Evolutionary conservation across 2,329 filamentous ascomycete species (phyloP), one percentile per base, ranked within the genome.

Genomic region (Ophiostoma triangulosporum): DNA sequence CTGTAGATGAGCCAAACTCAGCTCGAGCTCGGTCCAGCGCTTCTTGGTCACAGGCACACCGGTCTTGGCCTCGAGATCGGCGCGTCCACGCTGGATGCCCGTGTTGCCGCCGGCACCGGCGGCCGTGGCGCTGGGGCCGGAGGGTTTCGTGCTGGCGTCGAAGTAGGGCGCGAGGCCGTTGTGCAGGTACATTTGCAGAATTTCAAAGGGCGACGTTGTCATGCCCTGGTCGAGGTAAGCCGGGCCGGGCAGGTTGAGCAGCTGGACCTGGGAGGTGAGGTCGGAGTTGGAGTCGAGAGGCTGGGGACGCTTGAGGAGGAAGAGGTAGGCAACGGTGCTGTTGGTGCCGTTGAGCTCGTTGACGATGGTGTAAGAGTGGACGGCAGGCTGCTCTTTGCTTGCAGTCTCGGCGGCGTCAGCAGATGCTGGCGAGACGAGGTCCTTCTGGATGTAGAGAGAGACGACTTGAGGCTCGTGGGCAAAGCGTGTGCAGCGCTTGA

Each of bases 41-140:
- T 95, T 95, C 75, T 95, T 95, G 20, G 93, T 91, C n/a, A 91
- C 88, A 15, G 93, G 89, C 58, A 98, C 90, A 56, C 93, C 93
- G 17, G 88, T 95, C 72, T 95, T 94, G 45, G 87, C 83, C 64
- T 97, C 93, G 50, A 87, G 82, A 63, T 97, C 90, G 20, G 85
- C 80, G 62, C 88, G 82, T 58, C 81, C 83, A 38, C 57, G 55
- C 36, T 53, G 53, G 20, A 51, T 57, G 51, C 55, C 49, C 40
- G 49, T 36, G 29, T 50, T 50, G 31, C 52, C 53, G 17, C 48
- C 56, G 51, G 54, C 54, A 50, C 51, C 52, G 17, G 17, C 32
- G 64, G 87, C 49, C 64, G 87, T 84, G 53, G 75, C 72, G 15
- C 81, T 80, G 64, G 78, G 79, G 54, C 72, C 71, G 50, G 78